These are phyloP conservation scores for Aspergillus cristatus DNA, from an alignment of 495 filamentous ascomycete genomes.

Conservation along the genomic window DNA sequence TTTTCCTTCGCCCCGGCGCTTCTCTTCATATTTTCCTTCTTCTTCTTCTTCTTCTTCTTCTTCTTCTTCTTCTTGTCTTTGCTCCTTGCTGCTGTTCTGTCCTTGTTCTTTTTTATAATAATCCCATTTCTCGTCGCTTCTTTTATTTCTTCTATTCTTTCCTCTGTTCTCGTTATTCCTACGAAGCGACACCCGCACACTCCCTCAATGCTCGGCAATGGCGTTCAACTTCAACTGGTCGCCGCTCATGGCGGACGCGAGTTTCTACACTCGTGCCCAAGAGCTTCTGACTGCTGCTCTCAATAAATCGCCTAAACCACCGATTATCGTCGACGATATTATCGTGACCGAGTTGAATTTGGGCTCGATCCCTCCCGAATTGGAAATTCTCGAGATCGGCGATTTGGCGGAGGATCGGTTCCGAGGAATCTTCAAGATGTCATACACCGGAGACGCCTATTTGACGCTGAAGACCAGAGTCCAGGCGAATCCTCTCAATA, in stretches of 20 bases:
- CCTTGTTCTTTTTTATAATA: conserved; percentile 5
- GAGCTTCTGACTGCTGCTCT: conserved; percentile 90
- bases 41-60: not conserved
- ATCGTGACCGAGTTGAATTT: conserved; percentile 96
- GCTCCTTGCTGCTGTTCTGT: conserved; percentile 7
- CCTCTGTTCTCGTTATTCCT: too few species aligned
- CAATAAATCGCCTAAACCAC: conserved; percentile 96
- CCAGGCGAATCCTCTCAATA: conserved; percentile 96
- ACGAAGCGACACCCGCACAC: not conserved
- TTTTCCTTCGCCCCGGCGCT: conserved; percentile 2
- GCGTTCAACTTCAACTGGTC: conserved; percentile 99
- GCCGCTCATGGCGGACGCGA: conserved; percentile 87
- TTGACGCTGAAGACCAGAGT: conserved; percentile 90
- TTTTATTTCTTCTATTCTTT: not conserved
- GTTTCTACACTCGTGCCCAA: conserved; percentile 80
- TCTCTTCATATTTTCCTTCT: conserved; percentile 8
- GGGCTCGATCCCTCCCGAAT: conserved; percentile 78
- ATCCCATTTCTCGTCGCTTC: conserved; percentile 1
- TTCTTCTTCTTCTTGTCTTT: conserved; percentile 5
- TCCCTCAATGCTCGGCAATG: conserved; percentile 50
- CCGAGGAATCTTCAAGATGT: conserved; percentile 98
- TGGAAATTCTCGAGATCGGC: conserved; percentile 95
- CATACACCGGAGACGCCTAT: conserved; percentile 89
- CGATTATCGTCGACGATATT: conserved; percentile 99
- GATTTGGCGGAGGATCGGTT: conserved; percentile 96